Conservation (phyloP, 208 protist species). For the Leishmania turanica region DNA sequence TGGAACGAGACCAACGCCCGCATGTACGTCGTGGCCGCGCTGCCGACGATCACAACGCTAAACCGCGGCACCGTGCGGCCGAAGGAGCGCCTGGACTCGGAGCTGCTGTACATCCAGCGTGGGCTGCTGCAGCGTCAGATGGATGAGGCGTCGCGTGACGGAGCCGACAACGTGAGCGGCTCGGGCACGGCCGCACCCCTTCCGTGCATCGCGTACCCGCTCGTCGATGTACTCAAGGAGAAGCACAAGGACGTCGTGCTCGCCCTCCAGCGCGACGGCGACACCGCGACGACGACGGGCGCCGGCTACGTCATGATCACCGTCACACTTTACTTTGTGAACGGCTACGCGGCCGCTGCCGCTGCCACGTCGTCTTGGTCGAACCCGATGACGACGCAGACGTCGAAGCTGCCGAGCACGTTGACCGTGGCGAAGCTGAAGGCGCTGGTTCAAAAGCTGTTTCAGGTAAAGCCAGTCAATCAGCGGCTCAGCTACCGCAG, state of each 20-base stretch:
- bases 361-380: not conserved
- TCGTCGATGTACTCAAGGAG: constrained; percentile 60
- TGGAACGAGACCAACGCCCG: constrained; percentile 85
- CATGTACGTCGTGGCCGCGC: constrained; percentile 86
- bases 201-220: constrained; percentile 39
- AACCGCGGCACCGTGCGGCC: constrained; percentile 79
- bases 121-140: constrained; percentile 53
- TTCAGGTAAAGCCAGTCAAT: constrained; percentile 64
- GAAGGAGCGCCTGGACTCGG: constrained; percentile 85
- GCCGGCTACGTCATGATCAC: constrained; percentile 68
- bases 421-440: constrained; percentile 84
- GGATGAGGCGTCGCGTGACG: constrained; percentile 10
- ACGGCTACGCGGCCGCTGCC: constrained; percentile 34
- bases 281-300: constrained; percentile 66
- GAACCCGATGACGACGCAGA: constrained; percentile 4
- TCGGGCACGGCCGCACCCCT: not conserved
- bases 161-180: not conserved
- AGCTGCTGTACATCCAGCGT: constrained; percentile 89
- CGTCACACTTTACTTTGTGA: constrained; percentile 61
- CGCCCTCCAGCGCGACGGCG: constrained; percentile 73
- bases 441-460: constrained; percentile 68
- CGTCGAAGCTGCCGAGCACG: constrained; percentile 70
- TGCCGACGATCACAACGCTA: constrained; percentile 74
- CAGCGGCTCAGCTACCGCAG: constrained; percentile 69
- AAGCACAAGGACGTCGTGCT: constrained; percentile 89